A percentile compares a stretch with the other conserved stretches of the same genome.
These are phyloP conservation scores for Botrytis byssoidea DNA, from an alignment of 2,329 filamentous ascomycete genomes.

Conservation along the genomic window DNA sequence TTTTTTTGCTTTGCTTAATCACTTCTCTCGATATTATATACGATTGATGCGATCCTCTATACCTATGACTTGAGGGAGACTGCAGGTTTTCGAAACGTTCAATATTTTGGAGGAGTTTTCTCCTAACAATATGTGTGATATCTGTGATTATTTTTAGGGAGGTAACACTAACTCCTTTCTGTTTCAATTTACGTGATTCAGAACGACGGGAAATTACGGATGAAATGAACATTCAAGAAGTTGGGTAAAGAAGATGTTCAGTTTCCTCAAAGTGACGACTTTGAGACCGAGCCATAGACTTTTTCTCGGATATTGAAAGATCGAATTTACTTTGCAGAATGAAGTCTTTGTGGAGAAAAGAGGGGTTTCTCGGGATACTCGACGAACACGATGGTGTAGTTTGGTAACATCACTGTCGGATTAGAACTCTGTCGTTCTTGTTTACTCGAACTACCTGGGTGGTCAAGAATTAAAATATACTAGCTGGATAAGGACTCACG, in stretches of 20 bases:
- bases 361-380: neutral
- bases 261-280: accelerated
- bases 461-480: neutral
- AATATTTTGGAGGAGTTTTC: neutral
- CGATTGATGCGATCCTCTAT: accelerated
- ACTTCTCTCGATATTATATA: neutral
- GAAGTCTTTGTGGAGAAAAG: accelerated
- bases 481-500: neutral
- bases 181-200: accelerated
- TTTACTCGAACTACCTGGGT: neutral
- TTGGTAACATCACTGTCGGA: neutral
- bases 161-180: neutral
- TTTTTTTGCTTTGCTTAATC: neutral
- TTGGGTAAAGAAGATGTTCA: accelerated
- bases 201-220: accelerated
- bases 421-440: neutral
- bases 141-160: accelerated
- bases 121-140: neutral
- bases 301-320: neutral
- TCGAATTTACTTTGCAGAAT: neutral
- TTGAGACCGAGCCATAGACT: neutral
- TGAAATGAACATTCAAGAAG: accelerated
- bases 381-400: accelerated
- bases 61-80: neutral
- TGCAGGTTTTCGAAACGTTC: neutral